Conservation (phyloP, 2,329 filamentous ascomycete species). For the Waltergamsia citrina region DNA sequence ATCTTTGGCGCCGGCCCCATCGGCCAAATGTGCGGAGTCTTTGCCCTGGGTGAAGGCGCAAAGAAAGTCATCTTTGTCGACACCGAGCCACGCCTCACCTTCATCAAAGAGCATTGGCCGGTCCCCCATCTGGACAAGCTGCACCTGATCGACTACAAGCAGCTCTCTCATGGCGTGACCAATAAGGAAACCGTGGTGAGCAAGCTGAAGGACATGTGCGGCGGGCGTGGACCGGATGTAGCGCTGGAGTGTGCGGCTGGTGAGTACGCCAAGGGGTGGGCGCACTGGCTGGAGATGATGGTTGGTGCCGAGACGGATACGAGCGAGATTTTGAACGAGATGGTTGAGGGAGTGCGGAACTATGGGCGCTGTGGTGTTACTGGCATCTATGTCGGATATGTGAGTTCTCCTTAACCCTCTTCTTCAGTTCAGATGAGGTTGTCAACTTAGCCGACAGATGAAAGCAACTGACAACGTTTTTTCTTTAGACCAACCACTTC, state of each 20-base stretch:
- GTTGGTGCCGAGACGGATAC: slow-evolving; percentile 75
- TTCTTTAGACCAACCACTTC: slow-evolving; percentile 68
- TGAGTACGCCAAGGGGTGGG: slow-evolving; percentile 53
- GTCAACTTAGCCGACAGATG: background rate
- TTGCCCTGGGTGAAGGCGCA: slow-evolving; percentile 66
- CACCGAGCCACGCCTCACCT: slow-evolving; percentile 59
- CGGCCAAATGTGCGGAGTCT: slow-evolving; percentile 74
- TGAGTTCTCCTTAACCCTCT: slow-evolving; percentile 19
- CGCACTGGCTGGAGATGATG: slow-evolving; percentile 47
- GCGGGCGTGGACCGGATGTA: slow-evolving; percentile 65
- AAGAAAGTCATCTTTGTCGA: slow-evolving; percentile 72
- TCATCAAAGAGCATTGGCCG: slow-evolving; percentile 52
- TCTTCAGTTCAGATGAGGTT: no score
- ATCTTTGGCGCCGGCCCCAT: slow-evolving; percentile 83
- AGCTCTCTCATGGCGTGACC: slow-evolving; percentile 47
- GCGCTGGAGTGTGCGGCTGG: slow-evolving; percentile 57
- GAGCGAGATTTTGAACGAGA: slow-evolving; percentile 71
- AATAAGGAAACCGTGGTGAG: slow-evolving; percentile 55
- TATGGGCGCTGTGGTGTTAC: slow-evolving; percentile 71
- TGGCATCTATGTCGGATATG: slow-evolving; percentile 55
- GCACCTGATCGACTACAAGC: slow-evolving; percentile 59
- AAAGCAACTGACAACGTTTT: background rate
- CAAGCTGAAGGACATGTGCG: slow-evolving; percentile 63
- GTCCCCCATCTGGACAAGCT: slow-evolving; percentile 40
- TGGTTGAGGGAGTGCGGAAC: slow-evolving; percentile 64